Evolutionary conservation across 1,284 basidiomycete genomes (phyloP), one percentile per base, ranked within the genome.

Genomic region (Ganoderma boninense): DNA sequence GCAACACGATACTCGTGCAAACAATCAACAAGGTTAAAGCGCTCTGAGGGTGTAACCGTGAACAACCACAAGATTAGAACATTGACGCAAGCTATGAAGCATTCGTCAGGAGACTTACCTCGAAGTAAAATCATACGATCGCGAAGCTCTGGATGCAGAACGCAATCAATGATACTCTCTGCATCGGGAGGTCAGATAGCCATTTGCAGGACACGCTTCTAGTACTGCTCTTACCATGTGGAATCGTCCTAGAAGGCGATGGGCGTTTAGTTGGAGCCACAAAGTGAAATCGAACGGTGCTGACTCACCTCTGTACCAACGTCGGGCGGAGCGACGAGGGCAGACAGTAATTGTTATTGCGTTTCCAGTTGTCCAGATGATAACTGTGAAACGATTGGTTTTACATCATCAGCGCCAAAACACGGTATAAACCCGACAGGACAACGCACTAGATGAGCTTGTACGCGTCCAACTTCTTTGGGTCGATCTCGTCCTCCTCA

Each of bases 131-230:
- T 97, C 88, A 97, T 93, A 42, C 95, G 89, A 79, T 97, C 96
- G 60, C 96, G 88, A 69, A 97, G 84, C 71, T 95, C 92, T 57
- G 96, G 94, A 82, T 96, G 94, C 71, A 95, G 87, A 64, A 97
- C 91, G 54, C 91, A 90, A 80, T 97, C 96, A 77, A 97, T 95
- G n/a, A 94, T 88, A 75, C 94, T 93, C 80, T 96, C 93, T 94
- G 76, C 29, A 38, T 42, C 42, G 16, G 61, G 26, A 40, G 56
- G 65, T 67, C 59, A 70, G 61, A 66, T 66, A 68, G 66, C 52
- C 46, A 61, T 42, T 32, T 65, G 14, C 20, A 11, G 26, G 43
- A 64, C 42, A 59, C 54, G 62, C 63, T 71, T 71, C 54, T 64
- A 38, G 60, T 61, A 62, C 35, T 26, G 44, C 63, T 77, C 84